Evolutionary conservation across 1,284 basidiomycete species (phyloP).

Genomic region (Trichosporon faecale): DNA sequence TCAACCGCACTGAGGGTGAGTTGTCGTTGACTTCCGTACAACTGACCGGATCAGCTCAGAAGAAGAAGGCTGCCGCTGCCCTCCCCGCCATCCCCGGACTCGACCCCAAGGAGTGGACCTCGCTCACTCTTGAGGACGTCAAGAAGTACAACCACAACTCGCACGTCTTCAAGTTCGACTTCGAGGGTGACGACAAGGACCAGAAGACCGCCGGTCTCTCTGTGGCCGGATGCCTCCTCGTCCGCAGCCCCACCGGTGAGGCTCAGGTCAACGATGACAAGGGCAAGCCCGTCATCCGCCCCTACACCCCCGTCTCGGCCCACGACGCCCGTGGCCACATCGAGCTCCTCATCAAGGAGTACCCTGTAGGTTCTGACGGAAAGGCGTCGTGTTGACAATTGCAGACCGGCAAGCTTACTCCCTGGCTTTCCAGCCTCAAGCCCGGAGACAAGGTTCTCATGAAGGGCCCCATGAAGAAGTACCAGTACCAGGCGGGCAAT

Average conservation of each 20-base stretch:
- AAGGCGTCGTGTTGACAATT: background rate
- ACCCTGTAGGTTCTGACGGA: slow-evolving; percentile 45
- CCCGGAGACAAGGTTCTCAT: slow-evolving; percentile 78
- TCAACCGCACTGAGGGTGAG: slow-evolving; percentile 30
- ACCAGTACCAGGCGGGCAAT: slow-evolving; percentile 77
- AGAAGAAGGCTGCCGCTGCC: slow-evolving; percentile 22
- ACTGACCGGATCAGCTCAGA: slow-evolving; percentile 7
- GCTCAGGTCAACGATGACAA: slow-evolving; percentile 62
- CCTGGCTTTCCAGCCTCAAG: slow-evolving; percentile 68
- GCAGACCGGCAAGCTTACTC: slow-evolving; percentile 65
- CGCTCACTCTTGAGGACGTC: slow-evolving; percentile 74
- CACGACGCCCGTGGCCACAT: slow-evolving; percentile 71
- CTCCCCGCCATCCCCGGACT: slow-evolving; percentile 25
- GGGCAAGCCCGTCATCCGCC: slow-evolving; percentile 83
- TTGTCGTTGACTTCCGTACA: background rate
- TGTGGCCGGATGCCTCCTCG: slow-evolving; percentile 59
- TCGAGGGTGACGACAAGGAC: slow-evolving; percentile 70
- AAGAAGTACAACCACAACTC: slow-evolving; percentile 92
- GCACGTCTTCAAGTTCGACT: slow-evolving; percentile 75
- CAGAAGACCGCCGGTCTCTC: slow-evolving; percentile 63
- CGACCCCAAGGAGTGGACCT: slow-evolving; percentile 45
- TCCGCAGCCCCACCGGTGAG: slow-evolving; percentile 54
- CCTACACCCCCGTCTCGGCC: slow-evolving; percentile 79
- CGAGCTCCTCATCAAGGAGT: slow-evolving; percentile 78
- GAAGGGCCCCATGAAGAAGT: slow-evolving; percentile 87